A percentile compares a stretch with the other conserved stretches of the same genome.
These are phyloP conservation scores for Myxozyma geophila DNA, from an alignment of 805 yeast species.

Conservation along the genomic window DNA sequence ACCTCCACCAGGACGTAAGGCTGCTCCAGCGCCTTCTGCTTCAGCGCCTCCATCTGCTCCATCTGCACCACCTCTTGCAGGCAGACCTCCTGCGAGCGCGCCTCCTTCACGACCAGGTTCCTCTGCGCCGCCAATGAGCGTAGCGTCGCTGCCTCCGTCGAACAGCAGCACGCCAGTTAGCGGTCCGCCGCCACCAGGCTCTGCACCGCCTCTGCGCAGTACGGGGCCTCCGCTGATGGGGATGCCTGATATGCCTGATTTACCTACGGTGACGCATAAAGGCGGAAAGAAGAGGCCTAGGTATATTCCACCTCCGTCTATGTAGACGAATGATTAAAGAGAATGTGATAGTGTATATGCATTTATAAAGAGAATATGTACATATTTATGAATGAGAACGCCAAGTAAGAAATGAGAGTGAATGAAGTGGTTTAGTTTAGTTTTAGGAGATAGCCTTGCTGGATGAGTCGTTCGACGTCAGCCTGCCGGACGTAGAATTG, in stretches of 20 bases:
- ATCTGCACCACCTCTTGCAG: neutral
- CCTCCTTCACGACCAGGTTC: neutral
- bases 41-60: neutral
- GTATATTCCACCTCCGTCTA: slow-evolving; percentile 34
- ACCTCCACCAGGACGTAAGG: slow-evolving; percentile 27
- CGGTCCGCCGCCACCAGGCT: slow-evolving; percentile 19
- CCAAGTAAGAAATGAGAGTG: neutral
- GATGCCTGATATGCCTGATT: slow-evolving; percentile 25
- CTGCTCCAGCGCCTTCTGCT: slow-evolving; percentile 10
- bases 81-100: neutral
- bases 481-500: slow-evolving; percentile 93
- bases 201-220: slow-evolving; percentile 17
- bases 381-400: neutral
- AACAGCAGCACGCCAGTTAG: slow-evolving; percentile 5
- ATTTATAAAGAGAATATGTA: neutral
- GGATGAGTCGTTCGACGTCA: slow-evolving; percentile 91
- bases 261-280: slow-evolving; percentile 15
- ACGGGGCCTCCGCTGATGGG: slow-evolving; percentile 17
- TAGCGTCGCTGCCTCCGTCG: slow-evolving; percentile 21
- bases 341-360: neutral
- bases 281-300: slow-evolving; percentile 29
- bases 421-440: neutral
- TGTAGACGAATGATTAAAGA: neutral
- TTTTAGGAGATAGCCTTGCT: slow-evolving; percentile 85
- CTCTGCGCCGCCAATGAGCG: slow-evolving; percentile 5